phyloP scores from a whole-genome alignment of 495 filamentous ascomycete genomes.

The Penicillium crystallinum region DNA sequence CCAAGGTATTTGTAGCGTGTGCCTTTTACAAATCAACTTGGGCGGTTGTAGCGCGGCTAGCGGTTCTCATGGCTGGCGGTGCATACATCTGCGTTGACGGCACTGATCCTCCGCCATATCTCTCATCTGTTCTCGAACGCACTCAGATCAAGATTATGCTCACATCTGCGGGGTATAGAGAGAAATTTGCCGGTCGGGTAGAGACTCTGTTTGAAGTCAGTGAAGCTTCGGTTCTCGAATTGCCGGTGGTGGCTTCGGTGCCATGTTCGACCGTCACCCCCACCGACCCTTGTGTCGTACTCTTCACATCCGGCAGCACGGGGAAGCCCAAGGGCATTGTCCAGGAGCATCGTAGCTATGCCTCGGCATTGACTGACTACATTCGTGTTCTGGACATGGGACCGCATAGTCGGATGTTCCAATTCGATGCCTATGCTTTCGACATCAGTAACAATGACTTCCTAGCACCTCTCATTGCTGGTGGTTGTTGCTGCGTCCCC shows the following conservation, averaged over 20 bases:
- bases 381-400: conserved; percentile 12
- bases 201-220: conserved; percentile 11
- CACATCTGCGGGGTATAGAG: conserved; percentile 9
- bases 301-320: conserved; percentile 44
- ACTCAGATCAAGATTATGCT: conserved; percentile 15
- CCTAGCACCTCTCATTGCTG: conserved; percentile 34
- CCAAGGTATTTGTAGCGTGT: conserved; percentile 22
- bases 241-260: background rate
- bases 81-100: conserved; percentile 51
- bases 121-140: conserved; percentile 16
- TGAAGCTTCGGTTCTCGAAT: background rate
- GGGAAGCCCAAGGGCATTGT: conserved; percentile 47
- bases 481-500: conserved; percentile 47
- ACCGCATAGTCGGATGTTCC: conserved; percentile 29
- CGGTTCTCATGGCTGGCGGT: conserved; percentile 32
- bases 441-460: conserved; percentile 43
- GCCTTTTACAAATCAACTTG: conserved; percentile 30
- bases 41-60: conserved; percentile 27
- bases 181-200: conserved; percentile 5
- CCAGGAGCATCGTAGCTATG: conserved; percentile 39
- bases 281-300: conserved; percentile 22
- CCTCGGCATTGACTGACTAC: conserved; percentile 22
- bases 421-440: conserved; percentile 45
- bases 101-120: conserved; percentile 33
- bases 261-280: conserved; percentile 7